Evolutionary conservation across 2,329 filamentous ascomycete species (phyloP), one percentile per base, ranked within the genome.

Genomic region (Alternaria dauci): DNA sequence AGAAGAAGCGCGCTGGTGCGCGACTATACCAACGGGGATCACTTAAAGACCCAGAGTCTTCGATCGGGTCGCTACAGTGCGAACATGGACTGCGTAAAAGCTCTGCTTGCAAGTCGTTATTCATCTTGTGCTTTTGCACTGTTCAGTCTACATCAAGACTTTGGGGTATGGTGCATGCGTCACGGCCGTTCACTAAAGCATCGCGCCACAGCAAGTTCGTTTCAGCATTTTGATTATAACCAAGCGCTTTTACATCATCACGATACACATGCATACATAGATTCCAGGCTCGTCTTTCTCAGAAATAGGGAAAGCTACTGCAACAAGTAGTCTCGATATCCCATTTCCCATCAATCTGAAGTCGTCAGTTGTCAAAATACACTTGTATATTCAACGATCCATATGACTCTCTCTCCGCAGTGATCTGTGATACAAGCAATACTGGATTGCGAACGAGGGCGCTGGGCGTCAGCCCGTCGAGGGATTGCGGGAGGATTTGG

Each of bases 401-500:
- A n/a, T 20, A 28, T 30, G 6, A 25, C n/a, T 16, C 14, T 16
- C 14, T 18, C 20, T 8, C 32, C 34, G 25, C n/a, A 12, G 23
- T 30, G n/a, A 32, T 18, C 20, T 23, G n/a, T 43, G 26, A 18
- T 46, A 30, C 32, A 23, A 26, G 23, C 25, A 20, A 52, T n/a
- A 23, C 28, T 26, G 34, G 20, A 30, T 38, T 16, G 25, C 20
- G 34, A 28, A 52, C 23, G 51, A 52, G 23, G 44, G 54, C 38
- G 46, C 36, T 53, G 46, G 43, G 48, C 32, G 52, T 47, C 52
- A 43, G 38, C 30, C 47, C 23, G 36, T 36, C 36, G 48, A 58
- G 42, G 55, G 58, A 61, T 58, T 44, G 58, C 58, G 58, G 58
- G 54, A 61, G 58, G 58, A 61, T 61, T 61, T 42, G 58, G 42